A percentile compares a stretch with the other conserved stretches of the same genome.
Conservation (phyloP, 108 stramenopile genomes). For the Nitzschia palea region DNA sequence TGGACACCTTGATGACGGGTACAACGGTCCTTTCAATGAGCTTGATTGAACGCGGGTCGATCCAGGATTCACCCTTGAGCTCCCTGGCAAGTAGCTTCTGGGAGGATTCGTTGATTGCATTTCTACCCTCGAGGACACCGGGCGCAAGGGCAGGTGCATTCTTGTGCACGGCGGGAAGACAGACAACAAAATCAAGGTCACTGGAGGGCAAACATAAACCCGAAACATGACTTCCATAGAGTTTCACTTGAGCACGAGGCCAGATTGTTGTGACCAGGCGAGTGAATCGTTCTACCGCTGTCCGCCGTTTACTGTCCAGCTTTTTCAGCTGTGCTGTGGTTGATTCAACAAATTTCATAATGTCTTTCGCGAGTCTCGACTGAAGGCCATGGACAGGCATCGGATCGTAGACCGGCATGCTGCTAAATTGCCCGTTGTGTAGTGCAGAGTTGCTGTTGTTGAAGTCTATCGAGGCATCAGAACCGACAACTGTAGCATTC, state of each 20-base stretch:
- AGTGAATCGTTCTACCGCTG: slow-evolving; percentile 65
- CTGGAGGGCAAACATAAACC: slow-evolving; percentile 85
- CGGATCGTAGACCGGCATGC: slow-evolving; percentile 23
- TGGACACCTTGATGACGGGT: slow-evolving; percentile 83
- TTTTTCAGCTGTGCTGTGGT: slow-evolving; percentile 52
- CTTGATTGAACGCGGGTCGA: slow-evolving; percentile 83
- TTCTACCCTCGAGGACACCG: slow-evolving; percentile 92
- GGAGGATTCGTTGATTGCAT: slow-evolving; percentile 92
- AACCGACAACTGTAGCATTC: slow-evolving; percentile 56
- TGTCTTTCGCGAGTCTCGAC: slow-evolving; percentile 68
- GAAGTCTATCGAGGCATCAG: slow-evolving; percentile 68
- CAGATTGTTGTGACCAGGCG: slow-evolving; percentile 68
- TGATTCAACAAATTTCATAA: slow-evolving; percentile 49
- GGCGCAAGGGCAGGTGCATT: slow-evolving; percentile 87
- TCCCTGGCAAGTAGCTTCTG: slow-evolving; percentile 90
- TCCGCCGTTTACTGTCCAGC: slow-evolving; percentile 44
- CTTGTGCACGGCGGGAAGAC: slow-evolving; percentile 91
- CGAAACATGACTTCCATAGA: slow-evolving; percentile 88
- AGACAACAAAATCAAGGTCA: slow-evolving; percentile 93
- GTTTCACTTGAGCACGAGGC: slow-evolving; percentile 83
- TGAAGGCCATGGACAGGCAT: slow-evolving; percentile 51
- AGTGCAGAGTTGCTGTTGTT: slow-evolving; percentile 29
- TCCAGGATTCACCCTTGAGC: slow-evolving; percentile 85
- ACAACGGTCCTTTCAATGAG: slow-evolving; percentile 80
- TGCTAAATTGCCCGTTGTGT: neutral